Evolutionary conservation across 805 yeast species (phyloP), one percentile per base, ranked within the genome.

Genomic region (Metschnikowia matae): DNA sequence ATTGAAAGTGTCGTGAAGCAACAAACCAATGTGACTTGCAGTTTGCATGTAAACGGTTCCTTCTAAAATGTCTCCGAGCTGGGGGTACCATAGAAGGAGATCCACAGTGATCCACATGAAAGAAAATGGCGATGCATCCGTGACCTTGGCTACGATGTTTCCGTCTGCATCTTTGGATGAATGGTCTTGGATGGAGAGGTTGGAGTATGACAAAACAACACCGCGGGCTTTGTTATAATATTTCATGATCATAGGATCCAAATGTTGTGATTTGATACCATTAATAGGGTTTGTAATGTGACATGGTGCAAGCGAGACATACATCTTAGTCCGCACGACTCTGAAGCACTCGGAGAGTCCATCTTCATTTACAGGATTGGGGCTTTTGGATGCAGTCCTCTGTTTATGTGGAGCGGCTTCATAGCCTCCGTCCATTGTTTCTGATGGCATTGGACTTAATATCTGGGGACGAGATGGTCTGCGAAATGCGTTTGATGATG

Each of bases 1-100:
- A 69, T 94, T 94, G 74, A 94, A 94, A 1, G 96, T 89, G 69
- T 94, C 98, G 65, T 89, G 91, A 45, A 94, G 77, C 56, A 94
- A 77, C 53, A 94, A 74, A 53, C 97, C 98, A 60, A 94, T 86
- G 65, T 94, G 99, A 6, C 96, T 85, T 15, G 96, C 96, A 2
- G 96, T 85, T 72, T 92, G 97, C 81, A 92, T 84, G 71, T 89
- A 89, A 48, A 86, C 79, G 74, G 83, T 79, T 11, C 99, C 99
- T 66, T 91, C 95, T 17, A 94, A 70, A 1, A 77, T 70, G 63
- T 94, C 97, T 3, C 96, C 97, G n/a, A 82, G 74, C 59, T 81
- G 81, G 4, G 99, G 99, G 60, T 79, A 82, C 98, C 99, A 94
- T 44, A 90, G 80, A 49, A 89, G 75, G 44, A 94, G 75, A 48